phyloP scores from a whole-genome alignment of 1,139 yeast species.

The Lodderomyces orthopsilosis region DNA sequence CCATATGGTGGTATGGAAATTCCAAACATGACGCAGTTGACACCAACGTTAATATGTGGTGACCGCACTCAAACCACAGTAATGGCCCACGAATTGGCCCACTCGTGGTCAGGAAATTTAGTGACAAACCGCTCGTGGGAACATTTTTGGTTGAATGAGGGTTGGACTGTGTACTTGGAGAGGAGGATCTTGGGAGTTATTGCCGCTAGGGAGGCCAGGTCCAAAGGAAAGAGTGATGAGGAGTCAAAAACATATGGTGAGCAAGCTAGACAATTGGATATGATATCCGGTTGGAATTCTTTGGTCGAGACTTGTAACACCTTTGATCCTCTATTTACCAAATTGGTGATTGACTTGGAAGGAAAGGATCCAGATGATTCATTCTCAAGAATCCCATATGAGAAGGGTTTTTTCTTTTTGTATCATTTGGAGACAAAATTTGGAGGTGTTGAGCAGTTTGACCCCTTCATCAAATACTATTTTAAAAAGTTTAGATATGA shows the following conservation, averaged over 20 bases:
- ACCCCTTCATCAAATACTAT: conserved; percentile 32
- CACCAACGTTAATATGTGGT: conserved; percentile 34
- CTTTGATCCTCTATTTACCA: conserved; percentile 21
- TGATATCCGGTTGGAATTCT: conserved; percentile 31
- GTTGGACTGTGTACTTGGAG: conserved; percentile 40
- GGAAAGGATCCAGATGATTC: conserved; percentile 34
- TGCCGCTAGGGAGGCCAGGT: conserved; percentile 25
- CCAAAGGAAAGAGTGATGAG: conserved; percentile 19
- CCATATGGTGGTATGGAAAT: conserved; percentile 44
- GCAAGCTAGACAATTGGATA: conserved; percentile 29
- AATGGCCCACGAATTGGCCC: conserved; percentile 40
- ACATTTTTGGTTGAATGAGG: conserved; percentile 41
- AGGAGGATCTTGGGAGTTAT: conserved; percentile 33
- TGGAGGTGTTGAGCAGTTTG: conserved; percentile 29
- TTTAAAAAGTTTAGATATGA: conserved; percentile 30
- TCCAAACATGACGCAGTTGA: conserved; percentile 37
- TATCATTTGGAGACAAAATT: conserved; percentile 27
- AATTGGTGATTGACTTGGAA: conserved; percentile 29
- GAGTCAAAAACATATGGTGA: conserved; percentile 23
- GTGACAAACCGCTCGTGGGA: conserved; percentile 40
- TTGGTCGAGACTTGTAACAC: conserved; percentile 23
- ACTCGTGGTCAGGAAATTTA: conserved; percentile 39
- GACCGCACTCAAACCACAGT: conserved; percentile 37
- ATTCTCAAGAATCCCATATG: conserved; percentile 35
- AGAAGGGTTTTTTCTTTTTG: conserved; percentile 35